Percentiles rank a stretch among this genome's conserved stretches.
Evolutionary conservation across 2,329 filamentous ascomycete species (phyloP).

Genomic region (Chaetomium sp.): DNA sequence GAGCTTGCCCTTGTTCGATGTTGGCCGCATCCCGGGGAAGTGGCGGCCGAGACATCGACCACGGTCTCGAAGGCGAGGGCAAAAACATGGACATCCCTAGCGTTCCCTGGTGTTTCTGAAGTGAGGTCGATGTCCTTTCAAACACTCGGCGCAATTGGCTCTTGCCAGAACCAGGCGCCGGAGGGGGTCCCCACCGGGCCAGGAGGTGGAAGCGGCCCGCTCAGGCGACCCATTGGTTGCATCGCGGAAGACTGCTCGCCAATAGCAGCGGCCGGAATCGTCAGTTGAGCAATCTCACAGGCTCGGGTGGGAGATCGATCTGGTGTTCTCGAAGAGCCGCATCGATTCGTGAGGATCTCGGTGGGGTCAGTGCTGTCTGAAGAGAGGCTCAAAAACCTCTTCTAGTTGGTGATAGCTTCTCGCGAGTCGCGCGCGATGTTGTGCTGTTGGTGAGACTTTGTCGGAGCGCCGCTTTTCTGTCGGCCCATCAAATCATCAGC

Average conservation of each 20-base stretch:
- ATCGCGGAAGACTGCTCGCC: conserved; percentile 21
- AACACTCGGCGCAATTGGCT: conserved; percentile 22
- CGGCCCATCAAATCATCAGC: background rate
- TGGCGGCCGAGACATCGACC: background rate
- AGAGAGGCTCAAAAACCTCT: background rate
- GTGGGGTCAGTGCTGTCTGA: conserved; percentile 8
- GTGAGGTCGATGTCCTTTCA: conserved; percentile 16
- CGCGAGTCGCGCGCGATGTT: background rate
- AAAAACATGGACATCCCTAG: no score
- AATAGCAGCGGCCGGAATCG: conserved; percentile 24
- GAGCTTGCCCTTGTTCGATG: background rate
- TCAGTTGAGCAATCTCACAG: conserved; percentile 20
- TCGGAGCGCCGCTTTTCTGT: background rate
- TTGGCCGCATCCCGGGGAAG: background rate
- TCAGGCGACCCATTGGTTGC: conserved; percentile 26
- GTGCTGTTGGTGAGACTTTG: background rate
- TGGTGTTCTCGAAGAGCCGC: conserved; percentile 26
- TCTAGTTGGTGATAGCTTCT: conserved; percentile 3
- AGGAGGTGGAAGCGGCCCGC: conserved; percentile 25
- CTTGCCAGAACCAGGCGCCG: conserved; percentile 2
- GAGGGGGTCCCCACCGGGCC: conserved; percentile 16
- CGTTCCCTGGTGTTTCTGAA: background rate
- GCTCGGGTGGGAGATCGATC: conserved; percentile 17
- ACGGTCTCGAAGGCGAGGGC: background rate
- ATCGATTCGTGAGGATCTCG: conserved; percentile 5